A percentile compares a stretch with the other conserved stretches of the same genome.
Evolutionary conservation across 768 basidiomycete genomes (phyloP).

Genomic region (Lactarius akahatsu): DNA sequence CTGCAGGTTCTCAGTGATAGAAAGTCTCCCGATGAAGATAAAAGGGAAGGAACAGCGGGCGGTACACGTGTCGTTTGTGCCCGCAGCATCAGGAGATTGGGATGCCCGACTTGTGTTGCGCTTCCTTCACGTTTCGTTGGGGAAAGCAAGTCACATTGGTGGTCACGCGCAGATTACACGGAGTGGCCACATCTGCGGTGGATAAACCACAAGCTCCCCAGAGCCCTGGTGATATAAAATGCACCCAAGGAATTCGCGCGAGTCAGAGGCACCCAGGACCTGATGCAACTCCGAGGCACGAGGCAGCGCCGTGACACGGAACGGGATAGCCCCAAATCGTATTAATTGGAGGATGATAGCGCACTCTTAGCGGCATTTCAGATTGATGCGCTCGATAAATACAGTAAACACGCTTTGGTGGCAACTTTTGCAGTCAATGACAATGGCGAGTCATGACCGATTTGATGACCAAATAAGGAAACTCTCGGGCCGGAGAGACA

Average conservation of each 20-base stretch:
- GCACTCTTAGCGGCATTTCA: not conserved
- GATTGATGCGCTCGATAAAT: not conserved
- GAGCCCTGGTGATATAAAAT: not conserved
- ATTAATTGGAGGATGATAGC: not conserved
- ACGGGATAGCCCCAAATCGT: not conserved
- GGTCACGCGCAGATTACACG: not conserved
- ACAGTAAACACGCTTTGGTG: not conserved
- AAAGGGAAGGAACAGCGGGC: not conserved
- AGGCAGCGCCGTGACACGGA: not conserved
- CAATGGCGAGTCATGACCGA: not conserved
- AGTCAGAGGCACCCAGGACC: not conserved
- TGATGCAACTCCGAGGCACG: not conserved
- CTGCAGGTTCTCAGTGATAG: not conserved
- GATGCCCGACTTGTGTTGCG: not conserved
- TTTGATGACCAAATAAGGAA: slow-evolving; percentile 13
- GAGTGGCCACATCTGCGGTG: not conserved
- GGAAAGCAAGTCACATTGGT: not conserved
- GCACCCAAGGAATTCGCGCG: not conserved
- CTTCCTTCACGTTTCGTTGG: not conserved
- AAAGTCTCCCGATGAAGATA: not conserved
- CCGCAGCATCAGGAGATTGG: not conserved
- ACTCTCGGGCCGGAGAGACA: slow-evolving; percentile 12
- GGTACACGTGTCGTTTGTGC: not conserved
- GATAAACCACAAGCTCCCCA: not conserved
- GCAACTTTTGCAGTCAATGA: not conserved